These are phyloP conservation scores for Tulasnella sp. DNA, from an alignment of 768 basidiomycete species.

Conservation along the genomic window DNA sequence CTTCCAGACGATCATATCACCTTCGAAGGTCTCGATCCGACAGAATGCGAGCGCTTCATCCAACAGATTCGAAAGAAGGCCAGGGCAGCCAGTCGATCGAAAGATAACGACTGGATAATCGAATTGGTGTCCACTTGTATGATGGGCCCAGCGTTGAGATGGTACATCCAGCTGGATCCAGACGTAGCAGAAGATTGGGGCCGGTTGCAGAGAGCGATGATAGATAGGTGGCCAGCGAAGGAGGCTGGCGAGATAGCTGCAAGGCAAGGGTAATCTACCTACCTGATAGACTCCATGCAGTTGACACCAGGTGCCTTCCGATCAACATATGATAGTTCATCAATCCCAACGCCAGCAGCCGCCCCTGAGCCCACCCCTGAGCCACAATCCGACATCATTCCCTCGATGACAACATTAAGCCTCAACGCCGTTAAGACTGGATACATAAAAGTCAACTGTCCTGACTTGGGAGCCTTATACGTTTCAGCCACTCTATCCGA, in stretches of 20 bases:
- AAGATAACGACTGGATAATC: constrained; percentile 8
- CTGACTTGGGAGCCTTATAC: not conserved
- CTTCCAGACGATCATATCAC: not conserved
- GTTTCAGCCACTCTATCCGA: not conserved
- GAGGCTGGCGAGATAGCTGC: not conserved
- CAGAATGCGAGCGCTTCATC: constrained; percentile 8
- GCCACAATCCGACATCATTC: not conserved
- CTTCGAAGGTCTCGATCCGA: not conserved
- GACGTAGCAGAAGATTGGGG: constrained; percentile 5
- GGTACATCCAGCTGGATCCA: not conserved
- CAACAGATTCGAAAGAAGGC: not conserved
- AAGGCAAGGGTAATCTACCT: not conserved
- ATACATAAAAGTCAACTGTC: not conserved
- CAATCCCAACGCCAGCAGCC: not conserved
- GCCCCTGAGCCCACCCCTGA: not conserved
- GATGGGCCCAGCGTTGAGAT: not conserved
- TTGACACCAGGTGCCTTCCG: not conserved
- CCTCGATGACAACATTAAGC: not conserved
- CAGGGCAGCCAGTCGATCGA: not conserved
- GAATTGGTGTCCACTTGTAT: constrained; percentile 1
- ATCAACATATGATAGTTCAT: not conserved
- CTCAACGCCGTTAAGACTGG: not conserved
- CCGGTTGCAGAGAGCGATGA: not conserved
- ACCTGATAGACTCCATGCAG: not conserved
- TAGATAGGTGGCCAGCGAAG: not conserved